phyloP scores from a whole-genome alignment of 2,329 filamentous ascomycete genomes.

The Annulohypoxylon truncatum region DNA sequence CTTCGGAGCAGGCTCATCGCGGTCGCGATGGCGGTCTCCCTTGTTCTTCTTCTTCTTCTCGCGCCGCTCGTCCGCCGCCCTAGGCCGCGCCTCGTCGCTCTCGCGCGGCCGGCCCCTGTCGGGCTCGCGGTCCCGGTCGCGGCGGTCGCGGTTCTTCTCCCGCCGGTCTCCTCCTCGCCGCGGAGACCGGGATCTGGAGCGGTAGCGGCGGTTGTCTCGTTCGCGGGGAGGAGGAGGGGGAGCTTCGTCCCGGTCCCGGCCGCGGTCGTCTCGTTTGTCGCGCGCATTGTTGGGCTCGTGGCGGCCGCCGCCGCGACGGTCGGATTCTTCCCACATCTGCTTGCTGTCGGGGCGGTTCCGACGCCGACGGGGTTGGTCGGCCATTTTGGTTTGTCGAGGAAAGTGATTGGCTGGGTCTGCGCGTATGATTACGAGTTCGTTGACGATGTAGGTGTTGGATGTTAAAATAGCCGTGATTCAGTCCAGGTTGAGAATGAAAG shows the following conservation, averaged over 20 bases:
- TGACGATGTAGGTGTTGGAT: neutral
- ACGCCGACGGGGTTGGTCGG: conserved; percentile 61
- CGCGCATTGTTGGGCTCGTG: conserved; percentile 37
- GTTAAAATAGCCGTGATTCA: neutral
- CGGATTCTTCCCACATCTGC: conserved; percentile 70
- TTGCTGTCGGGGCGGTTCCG: conserved; percentile 64
- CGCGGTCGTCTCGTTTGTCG: conserved; percentile 48
- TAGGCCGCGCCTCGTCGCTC: conserved; percentile 18
- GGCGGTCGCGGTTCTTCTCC: conserved; percentile 51
- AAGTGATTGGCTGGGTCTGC: neutral
- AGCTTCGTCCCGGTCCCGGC: conserved; percentile 48
- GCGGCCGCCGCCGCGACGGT: conserved; percentile 55
- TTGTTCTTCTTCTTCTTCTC: conserved; percentile 42
- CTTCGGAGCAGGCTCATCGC: conserved; percentile 32
- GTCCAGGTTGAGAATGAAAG: neutral
- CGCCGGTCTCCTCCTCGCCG: conserved; percentile 48
- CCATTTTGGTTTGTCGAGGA: conserved; percentile 53
- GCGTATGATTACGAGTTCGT: neutral
- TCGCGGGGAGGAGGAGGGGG: conserved; percentile 45
- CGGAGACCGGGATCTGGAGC: conserved; percentile 44
- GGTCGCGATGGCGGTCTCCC: conserved; percentile 35
- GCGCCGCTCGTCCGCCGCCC: conserved; percentile 39
- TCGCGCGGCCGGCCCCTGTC: conserved; percentile 49
- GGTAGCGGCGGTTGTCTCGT: conserved; percentile 45
- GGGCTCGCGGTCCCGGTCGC: conserved; percentile 50